Conservation (phyloP, 192 early-diverging fungal genomes). For the Coemansia asiatica region DNA sequence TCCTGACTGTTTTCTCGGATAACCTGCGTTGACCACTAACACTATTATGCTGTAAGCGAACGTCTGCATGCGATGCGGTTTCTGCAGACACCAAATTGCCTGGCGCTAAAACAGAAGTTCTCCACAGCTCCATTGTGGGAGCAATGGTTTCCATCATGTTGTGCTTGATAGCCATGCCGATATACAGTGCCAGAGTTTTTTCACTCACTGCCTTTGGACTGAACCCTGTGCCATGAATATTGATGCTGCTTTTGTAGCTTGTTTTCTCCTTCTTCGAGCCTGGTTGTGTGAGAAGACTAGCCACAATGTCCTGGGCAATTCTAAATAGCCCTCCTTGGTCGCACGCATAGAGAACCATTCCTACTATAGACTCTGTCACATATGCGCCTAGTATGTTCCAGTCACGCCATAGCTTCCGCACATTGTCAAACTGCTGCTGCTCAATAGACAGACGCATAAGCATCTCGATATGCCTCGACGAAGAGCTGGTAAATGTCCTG, state of each 20-base stretch:
- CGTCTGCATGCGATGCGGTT: neutral
- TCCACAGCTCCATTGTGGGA: constrained; percentile 26
- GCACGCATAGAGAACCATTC: constrained; percentile 38
- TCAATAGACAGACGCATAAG: constrained; percentile 25
- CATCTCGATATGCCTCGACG: constrained; percentile 19
- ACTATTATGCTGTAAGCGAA: neutral
- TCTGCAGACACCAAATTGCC: neutral
- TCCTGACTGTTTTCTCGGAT: constrained; percentile 22
- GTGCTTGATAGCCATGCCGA: constrained; percentile 42
- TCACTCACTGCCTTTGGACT: constrained; percentile 25
- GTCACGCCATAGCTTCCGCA: constrained; percentile 33
- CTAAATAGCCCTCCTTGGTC: constrained; percentile 38
- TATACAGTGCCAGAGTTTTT: constrained; percentile 32
- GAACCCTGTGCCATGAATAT: neutral
- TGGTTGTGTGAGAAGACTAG: constrained; percentile 19
- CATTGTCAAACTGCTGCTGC: constrained; percentile 22
- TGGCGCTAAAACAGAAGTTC: neutral
- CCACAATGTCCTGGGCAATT: constrained; percentile 25
- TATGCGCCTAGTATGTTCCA: constrained; percentile 26
- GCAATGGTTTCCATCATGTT: constrained; percentile 17
- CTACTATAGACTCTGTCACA: constrained; percentile 12
- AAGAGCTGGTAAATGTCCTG: constrained; percentile 10
- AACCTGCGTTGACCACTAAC: constrained; percentile 3
- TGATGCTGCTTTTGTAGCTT: neutral
- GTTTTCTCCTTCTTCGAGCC: neutral